Base-by-base conservation (phyloP, 2,329 filamentous ascomycete genomes). In the Monosporascus ibericus region DNA sequence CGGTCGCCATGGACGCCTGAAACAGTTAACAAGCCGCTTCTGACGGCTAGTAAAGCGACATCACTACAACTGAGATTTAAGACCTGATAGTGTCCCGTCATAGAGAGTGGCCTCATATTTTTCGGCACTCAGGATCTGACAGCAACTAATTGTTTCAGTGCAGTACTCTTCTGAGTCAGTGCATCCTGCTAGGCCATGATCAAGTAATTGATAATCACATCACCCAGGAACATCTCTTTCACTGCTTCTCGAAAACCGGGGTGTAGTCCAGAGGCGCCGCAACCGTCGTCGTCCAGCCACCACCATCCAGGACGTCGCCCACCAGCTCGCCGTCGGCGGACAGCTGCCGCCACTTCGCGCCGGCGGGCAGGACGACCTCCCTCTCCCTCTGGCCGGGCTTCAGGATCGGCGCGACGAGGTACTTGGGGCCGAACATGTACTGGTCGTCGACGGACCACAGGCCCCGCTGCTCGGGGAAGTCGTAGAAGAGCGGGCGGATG, bases 391-490 rank as follows among this genome's bases (percentile, higher is more conserved):
- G 66, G 0, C 75, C 76, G 0, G 78, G 63, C n/a, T 72, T 61
- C 51, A 86, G 59, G 0, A 87, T 72, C 0, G 84, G 83, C 14
- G 73, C 77, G 7, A 78, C 74, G 15, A 87, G 68, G 60, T 85
- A 86, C 61, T 76, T 78, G 17, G 68, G 61, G 0, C 84, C 84
- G 59, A 78, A 87, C 76, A 87, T 80, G 61, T 86, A 87, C 69
- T 86, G 76, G 34, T 76, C 75, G 49, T 82, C 79, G 3, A 84
- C 62, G 5, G 75, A 71, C 84, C 84, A 87, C 17, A 73, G 70
- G 52, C 61, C 65, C 14, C 65, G 47, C 53, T 87, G 83, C 0
- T 68, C 53, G 0, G 83, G 82, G 53, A 86, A 87, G 53, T 84
- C 82, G 55, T 83, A 84, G 61, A 87, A 87, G 11, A 82, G 62